A percentile compares a stretch with the other conserved stretches of the same genome.
phyloP scores from a whole-genome alignment of 805 yeast genomes.

The Pichia eremophila region DNA sequence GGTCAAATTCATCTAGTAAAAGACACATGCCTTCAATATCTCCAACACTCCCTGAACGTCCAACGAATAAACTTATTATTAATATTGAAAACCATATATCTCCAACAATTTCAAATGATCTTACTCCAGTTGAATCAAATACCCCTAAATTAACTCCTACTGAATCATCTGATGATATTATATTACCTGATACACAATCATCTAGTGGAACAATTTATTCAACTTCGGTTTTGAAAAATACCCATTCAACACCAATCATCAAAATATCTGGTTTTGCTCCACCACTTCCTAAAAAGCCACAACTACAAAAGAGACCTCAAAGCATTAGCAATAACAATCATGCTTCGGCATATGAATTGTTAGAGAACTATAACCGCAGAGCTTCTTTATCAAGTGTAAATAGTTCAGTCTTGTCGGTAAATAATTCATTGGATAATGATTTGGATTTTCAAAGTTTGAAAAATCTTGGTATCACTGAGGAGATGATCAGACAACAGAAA shows the following conservation, averaged over 20 bases:
- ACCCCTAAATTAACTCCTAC: background rate
- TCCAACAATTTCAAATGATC: background rate
- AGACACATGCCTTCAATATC: background rate
- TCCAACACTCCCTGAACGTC: background rate
- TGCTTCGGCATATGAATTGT: constrained; percentile 3
- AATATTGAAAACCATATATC: background rate
- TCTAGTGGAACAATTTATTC: no score
- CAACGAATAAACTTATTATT: background rate
- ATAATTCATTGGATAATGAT: background rate
- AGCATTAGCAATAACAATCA: background rate
- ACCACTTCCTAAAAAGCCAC: constrained; percentile 1
- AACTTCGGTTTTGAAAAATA: background rate
- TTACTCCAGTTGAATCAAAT: background rate
- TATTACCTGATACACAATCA: background rate
- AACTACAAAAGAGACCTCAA: constrained; percentile 2
- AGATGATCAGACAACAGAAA: constrained; percentile 4
- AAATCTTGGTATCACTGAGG: constrained; percentile 4
- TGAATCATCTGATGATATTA: background rate
- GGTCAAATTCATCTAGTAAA: background rate
- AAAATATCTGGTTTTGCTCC: background rate
- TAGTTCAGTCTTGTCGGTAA: background rate
- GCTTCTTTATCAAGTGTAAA: background rate
- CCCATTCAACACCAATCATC: background rate
- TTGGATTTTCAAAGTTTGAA: constrained; percentile 4
- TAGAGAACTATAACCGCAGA: constrained; percentile 3